These are phyloP conservation scores for Quercus lobata DNA, from an alignment of 331 rosid genomes.

Conservation along the genomic window DNA sequence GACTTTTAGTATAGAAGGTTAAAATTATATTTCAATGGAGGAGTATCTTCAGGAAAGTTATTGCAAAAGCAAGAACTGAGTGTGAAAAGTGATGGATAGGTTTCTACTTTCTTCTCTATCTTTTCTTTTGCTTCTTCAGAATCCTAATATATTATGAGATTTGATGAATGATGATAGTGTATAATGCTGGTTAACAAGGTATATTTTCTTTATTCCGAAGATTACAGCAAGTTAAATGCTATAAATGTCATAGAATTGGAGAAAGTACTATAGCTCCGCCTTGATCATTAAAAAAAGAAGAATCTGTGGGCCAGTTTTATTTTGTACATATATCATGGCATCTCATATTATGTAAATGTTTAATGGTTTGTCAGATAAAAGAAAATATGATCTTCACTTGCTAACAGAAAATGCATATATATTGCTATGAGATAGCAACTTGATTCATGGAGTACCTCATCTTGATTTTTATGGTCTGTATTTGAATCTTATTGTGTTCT, in stretches of 20 bases:
- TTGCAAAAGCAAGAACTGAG: not conserved
- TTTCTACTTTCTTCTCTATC: not conserved
- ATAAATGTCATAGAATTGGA: not conserved
- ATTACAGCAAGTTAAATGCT: not conserved
- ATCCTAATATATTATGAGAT: not conserved
- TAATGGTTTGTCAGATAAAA: not conserved
- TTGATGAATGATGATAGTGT: not conserved
- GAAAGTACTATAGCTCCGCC: not conserved
- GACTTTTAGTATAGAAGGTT: not conserved
- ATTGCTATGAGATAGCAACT: not conserved
- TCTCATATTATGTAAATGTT: not conserved
- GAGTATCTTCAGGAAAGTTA: not conserved
- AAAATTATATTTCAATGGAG: not conserved
- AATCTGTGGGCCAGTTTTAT: not conserved
- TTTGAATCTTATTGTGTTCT: slow-evolving; percentile 12
- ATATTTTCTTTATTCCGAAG: not conserved
- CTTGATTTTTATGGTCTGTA: not conserved
- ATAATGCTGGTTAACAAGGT: not conserved
- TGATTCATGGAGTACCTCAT: not conserved
- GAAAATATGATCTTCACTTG: not conserved
- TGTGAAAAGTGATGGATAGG: not conserved
- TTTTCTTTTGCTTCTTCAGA: not conserved
- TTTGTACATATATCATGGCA: not conserved
- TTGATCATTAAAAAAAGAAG: not conserved
- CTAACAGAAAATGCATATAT: not conserved